phyloP scores from a whole-genome alignment of 2,329 filamentous ascomycete species.

The Fusarium multiceps region DNA sequence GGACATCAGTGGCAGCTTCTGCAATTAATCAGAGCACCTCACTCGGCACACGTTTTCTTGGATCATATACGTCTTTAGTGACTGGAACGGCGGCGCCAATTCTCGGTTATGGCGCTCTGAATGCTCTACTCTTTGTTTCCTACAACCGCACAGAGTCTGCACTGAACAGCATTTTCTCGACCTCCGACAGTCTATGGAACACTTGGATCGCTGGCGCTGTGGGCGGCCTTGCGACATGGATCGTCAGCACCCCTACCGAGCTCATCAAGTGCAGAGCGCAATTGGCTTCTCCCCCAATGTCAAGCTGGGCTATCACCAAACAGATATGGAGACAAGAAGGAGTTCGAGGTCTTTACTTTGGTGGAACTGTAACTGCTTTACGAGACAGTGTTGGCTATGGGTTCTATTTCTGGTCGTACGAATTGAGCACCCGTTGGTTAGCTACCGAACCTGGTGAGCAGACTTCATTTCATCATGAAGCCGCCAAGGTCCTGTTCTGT shows the following conservation, averaged over 20 bases:
- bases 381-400: conserved; percentile 94
- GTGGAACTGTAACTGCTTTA: conserved; percentile 82
- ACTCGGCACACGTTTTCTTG: conserved; percentile 31
- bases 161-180: conserved; percentile 58
- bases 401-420: conserved; percentile 97
- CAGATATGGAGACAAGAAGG: conserved; percentile 68
- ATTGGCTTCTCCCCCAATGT: conserved; percentile 61
- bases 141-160: conserved; percentile 85
- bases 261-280: conserved; percentile 91
- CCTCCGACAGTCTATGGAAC: conserved; percentile 66
- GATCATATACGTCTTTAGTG: conserved; percentile 55
- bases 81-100: conserved; percentile 85
- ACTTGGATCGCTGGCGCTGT: conserved; percentile 84
- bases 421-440: conserved; percentile 73
- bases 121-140: conserved; percentile 87
- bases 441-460: conserved; percentile 42
- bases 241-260: conserved; percentile 89
- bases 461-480: conserved; percentile 54
- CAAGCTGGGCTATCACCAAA: conserved; percentile 72
- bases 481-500: conserved; percentile 78
- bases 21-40: conserved; percentile 9
- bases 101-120: conserved; percentile 89
- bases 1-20: conserved; percentile 11
- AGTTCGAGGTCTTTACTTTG: conserved; percentile 80
- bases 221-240: conserved; percentile 86